Conservation (phyloP, 2,329 filamentous ascomycete species). For the Cladorrhinum sp. region DNA sequence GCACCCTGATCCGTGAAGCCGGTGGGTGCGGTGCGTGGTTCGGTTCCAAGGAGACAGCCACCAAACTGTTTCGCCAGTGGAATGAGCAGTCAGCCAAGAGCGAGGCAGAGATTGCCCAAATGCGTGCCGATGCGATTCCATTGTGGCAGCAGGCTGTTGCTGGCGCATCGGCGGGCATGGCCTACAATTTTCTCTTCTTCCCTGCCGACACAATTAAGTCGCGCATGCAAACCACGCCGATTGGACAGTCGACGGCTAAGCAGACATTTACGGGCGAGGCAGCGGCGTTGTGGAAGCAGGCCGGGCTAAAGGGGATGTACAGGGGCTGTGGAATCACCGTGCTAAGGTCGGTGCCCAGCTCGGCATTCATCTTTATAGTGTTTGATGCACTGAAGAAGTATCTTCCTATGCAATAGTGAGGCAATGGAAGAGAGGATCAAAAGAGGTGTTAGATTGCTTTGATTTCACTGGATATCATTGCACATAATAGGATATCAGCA, state of each 20-base stretch:
- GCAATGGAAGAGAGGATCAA: neutral
- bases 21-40: conserved; percentile 96
- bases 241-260: conserved; percentile 53
- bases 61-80: conserved; percentile 63
- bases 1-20: conserved; percentile 89
- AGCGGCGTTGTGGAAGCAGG: conserved; percentile 71
- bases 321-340: conserved; percentile 94
- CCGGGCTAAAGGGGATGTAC: conserved; percentile 83
- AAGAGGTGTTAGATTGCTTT: neutral
- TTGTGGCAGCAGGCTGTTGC: conserved; percentile 85
- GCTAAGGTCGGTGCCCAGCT: conserved; percentile 82
- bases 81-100: conserved; percentile 45
- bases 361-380: conserved; percentile 96
- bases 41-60: conserved; percentile 79
- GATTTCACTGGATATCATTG: no score
- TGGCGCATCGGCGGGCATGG: conserved; percentile 83
- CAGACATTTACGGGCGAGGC: conserved; percentile 72
- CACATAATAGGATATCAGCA: neutral
- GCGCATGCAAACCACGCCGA: conserved; percentile 86
- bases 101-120: conserved; percentile 32
- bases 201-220: conserved; percentile 97
- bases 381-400: conserved; percentile 80
- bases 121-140: conserved; percentile 50
- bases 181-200: conserved; percentile 96
- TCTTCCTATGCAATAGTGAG: conserved; percentile 48